Base-by-base conservation (phyloP, 331 rosid species). In the Malus hybrid region DNA sequence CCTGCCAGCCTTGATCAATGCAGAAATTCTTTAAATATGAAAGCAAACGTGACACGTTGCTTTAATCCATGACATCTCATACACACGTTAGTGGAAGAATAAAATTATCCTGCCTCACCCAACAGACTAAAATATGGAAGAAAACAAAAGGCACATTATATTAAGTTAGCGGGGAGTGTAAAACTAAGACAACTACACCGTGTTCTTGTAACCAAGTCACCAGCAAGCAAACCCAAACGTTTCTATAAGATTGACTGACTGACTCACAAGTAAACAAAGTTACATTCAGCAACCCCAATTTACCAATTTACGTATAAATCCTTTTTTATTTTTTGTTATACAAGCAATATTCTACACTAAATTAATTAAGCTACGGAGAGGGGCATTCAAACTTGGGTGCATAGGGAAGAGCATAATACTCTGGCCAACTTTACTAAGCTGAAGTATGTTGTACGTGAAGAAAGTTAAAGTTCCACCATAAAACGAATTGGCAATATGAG, bases 161-260 rank as follows among this genome's bases (percentile, higher is more conserved):
- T 28, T 62, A 28, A 5, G 36, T 62, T 65, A 33, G 28, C 22
- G 22, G 22, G 10, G 14, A 31, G 1, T 32, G 8, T 65, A 18
- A 32, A 65, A 29, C 71, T 67, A 13, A 42, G 77, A 81, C 85
- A 81, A 76, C 86, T 74, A 61, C 80, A 76, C 67, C 86, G 81
- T 77, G 89, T 80, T 83, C 56, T 69, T 57, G 63, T 33, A 34
- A 81, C 71, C 69, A 75, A 73, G 79, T 76, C 76, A 71, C 78
- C 73, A 3, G 67, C 70, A 63, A 70, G 24, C 48, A 42, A 70
- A 29, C 71, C 42, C 24, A 56, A 29, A n/a, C 33, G 20, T 73
- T 42, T 73, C 50, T n/a, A 54, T 2, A 36, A 20, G 65, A 39
- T 1, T 36, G 44, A 36, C 65, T 73, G 57, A 81, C 19, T 28